Evolutionary conservation across 768 basidiomycete species (phyloP).

Genomic region (Mycena galericulata): DNA sequence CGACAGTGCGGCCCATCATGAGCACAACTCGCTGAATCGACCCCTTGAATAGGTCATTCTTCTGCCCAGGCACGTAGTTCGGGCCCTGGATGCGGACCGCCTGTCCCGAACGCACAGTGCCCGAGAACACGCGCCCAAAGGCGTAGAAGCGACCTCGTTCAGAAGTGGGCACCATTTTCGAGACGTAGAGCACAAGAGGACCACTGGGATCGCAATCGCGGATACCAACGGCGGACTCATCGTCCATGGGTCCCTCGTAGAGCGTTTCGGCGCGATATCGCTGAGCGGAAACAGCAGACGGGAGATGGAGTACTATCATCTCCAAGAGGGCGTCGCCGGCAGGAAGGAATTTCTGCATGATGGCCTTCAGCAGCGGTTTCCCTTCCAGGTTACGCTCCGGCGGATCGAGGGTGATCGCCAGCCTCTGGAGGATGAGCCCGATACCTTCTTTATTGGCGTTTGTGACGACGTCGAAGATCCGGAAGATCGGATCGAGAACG

Average conservation of each 20-base stretch:
- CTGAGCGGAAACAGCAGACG: conserved; percentile 96
- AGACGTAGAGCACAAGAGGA: conserved; percentile 96
- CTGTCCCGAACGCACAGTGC: conserved; percentile 95
- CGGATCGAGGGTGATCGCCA: conserved; percentile 88
- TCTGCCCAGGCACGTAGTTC: conserved; percentile 98
- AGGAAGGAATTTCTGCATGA: conserved; percentile 99
- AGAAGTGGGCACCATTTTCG: conserved; percentile 99
- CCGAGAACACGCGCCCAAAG: conserved; percentile 99
- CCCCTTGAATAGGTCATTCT: conserved; percentile 97
- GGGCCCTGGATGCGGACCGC: conserved; percentile 99
- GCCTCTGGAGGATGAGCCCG: conserved; percentile 89
- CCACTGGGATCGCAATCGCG: conserved; percentile 97
- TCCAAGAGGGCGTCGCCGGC: conserved; percentile 98
- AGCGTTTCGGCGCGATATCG: conserved; percentile 98
- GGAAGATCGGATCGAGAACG: conserved; percentile 99
- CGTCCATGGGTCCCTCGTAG: conserved; percentile 99
- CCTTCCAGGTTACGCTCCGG: conserved; percentile 94
- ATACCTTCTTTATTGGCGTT: conserved; percentile 94
- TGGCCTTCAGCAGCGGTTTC: conserved; percentile 91
- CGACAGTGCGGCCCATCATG: conserved; percentile 99
- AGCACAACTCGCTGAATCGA: conserved; percentile 97
- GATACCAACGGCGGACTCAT: conserved; percentile 98
- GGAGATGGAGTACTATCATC: conserved; percentile 97
- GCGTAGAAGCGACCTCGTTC: conserved; percentile 99
- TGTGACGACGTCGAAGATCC: conserved; percentile 95